Percentiles rank a stretch among this genome's conserved stretches.
phyloP scores from a whole-genome alignment of 2,329 filamentous ascomycete genomes.

The Chlorencoelia australis region DNA sequence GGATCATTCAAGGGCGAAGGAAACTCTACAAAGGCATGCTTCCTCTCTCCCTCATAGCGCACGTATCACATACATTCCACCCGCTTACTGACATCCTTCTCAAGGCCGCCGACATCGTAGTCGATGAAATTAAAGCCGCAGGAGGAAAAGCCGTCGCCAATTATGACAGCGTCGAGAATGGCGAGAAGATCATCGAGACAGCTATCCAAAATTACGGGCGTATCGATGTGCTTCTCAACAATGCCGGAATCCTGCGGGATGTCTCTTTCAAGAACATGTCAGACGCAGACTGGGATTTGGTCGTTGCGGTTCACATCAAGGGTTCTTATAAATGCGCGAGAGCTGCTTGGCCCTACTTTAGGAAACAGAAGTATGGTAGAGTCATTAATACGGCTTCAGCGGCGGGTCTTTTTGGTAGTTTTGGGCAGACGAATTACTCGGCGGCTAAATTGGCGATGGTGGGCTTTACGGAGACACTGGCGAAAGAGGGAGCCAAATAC shows the following conservation, averaged over 20 bases:
- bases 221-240: constrained; percentile 94
- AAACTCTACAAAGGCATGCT: constrained; percentile 65
- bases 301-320: constrained; percentile 84
- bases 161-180: constrained; percentile 90
- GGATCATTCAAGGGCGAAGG: constrained; percentile 91
- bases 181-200: constrained; percentile 88
- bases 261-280: constrained; percentile 98
- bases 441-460: constrained; percentile 93
- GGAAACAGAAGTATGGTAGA: constrained; percentile 96
- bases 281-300: constrained; percentile 92
- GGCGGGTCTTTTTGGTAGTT: constrained; percentile 88
- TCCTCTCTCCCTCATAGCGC: background rate
- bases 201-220: constrained; percentile 74
- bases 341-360: constrained; percentile 94
- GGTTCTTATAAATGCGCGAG: constrained; percentile 92
- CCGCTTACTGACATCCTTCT: constrained; percentile 7
- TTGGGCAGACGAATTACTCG: constrained; percentile 94
- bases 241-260: constrained; percentile 86
- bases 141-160: constrained; percentile 96
- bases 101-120: constrained; percentile 72
- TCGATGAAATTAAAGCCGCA: constrained; percentile 72
- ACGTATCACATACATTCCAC: constrained; percentile 1
- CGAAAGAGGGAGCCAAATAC: constrained; percentile 96
- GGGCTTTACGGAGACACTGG: constrained; percentile 94
- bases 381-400: constrained; percentile 97